phyloP scores from a whole-genome alignment of 2,329 filamentous ascomycete species.

The Colletotrichum musae region DNA sequence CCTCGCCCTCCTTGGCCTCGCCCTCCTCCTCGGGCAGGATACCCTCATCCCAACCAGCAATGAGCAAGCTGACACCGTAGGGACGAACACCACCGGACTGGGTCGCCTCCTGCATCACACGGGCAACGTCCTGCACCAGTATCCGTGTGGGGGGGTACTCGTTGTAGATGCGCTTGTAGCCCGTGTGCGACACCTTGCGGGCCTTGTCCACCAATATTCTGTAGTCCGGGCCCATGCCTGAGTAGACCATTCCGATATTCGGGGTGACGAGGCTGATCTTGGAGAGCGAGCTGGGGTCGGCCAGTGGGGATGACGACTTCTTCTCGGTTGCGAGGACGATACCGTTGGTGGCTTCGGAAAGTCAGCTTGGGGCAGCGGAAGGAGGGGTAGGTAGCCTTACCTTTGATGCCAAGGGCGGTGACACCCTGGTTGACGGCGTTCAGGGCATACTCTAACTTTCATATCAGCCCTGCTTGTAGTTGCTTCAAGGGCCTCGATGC shows the following conservation, averaged over 20 bases:
- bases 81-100: slow-evolving; percentile 97
- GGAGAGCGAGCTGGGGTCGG: slow-evolving; percentile 93
- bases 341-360: slow-evolving; percentile 87
- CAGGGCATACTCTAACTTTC: slow-evolving; percentile 89
- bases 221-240: slow-evolving; percentile 99
- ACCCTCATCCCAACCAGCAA: slow-evolving; percentile 98
- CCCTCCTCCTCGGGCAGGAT: slow-evolving; percentile 86
- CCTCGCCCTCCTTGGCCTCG: slow-evolving; percentile 69
- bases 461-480: slow-evolving; percentile 30
- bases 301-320: slow-evolving; percentile 97
- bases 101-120: slow-evolving; percentile 98
- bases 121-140: slow-evolving; percentile 97
- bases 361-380: slow-evolving; percentile 42
- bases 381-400: slow-evolving; percentile 61
- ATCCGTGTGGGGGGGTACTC: slow-evolving; percentile 99
- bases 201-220: slow-evolving; percentile 97
- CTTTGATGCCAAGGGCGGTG: slow-evolving; percentile 98
- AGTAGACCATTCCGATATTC: slow-evolving; percentile 99
- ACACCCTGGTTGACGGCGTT: slow-evolving; percentile 99
- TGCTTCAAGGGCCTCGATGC: not conserved
- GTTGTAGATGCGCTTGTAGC: slow-evolving; percentile 99
- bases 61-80: slow-evolving; percentile 94
- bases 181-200: slow-evolving; percentile 97
- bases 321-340: slow-evolving; percentile 99
- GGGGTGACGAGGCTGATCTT: slow-evolving; percentile 99